Percentiles rank a stretch among this genome's conserved stretches.
phyloP scores from a whole-genome alignment of 306 rosid species.

The Inga laurina region DNA sequence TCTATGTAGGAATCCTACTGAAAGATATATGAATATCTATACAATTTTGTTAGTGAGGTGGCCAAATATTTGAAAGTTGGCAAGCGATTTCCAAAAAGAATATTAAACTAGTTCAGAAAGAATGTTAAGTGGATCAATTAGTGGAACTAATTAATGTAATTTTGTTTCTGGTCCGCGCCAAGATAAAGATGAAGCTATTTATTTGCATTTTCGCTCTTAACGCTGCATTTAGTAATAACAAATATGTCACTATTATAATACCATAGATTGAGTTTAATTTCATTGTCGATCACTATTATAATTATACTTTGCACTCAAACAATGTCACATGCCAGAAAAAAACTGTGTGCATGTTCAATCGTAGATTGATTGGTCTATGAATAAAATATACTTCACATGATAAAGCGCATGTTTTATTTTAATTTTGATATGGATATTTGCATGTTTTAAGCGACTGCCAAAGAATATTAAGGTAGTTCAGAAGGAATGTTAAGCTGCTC shows the following conservation, averaged over 20 bases:
- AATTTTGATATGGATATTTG: too few species aligned
- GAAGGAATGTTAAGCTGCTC: background rate
- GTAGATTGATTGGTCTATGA: background rate
- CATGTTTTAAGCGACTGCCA: too few species aligned
- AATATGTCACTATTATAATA: background rate
- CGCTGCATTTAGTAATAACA: background rate
- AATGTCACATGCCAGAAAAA: background rate
- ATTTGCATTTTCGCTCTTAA: background rate
- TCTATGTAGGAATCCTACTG: too few species aligned
- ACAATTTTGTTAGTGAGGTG: background rate
- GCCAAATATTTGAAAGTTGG: background rate
- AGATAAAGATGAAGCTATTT: background rate
- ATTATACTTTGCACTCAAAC: background rate
- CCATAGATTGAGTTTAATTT: background rate
- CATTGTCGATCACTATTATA: background rate
- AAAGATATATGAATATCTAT: background rate
- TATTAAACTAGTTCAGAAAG: background rate
- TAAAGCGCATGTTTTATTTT: background rate
- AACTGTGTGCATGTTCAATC: background rate
- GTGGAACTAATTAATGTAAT: background rate
- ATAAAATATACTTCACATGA: background rate
- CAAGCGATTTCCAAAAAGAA: background rate
- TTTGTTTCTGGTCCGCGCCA: background rate
- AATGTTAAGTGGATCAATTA: background rate
- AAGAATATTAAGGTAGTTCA: background rate